Conservation (phyloP, 306 rosid species). For the Cicer bijugum region DNA sequence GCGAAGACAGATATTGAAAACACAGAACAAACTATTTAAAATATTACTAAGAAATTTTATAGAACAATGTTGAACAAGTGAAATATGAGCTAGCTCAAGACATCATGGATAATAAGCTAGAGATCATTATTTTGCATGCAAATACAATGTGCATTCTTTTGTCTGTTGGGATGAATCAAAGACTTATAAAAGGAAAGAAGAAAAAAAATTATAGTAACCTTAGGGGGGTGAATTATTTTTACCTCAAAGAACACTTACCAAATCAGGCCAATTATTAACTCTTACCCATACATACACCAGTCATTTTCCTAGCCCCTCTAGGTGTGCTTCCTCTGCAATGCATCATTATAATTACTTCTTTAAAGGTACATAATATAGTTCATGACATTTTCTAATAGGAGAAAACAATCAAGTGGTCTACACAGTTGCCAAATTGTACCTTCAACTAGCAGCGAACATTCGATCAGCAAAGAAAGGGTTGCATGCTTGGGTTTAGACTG, state of each 20-base stretch:
- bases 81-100: not conserved
- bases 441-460: slow-evolving; percentile 27
- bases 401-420: slow-evolving; percentile 38
- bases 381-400: slow-evolving; percentile 35
- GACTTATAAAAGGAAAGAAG: not conserved
- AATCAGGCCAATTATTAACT: slow-evolving; percentile 21
- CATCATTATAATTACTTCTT: slow-evolving; percentile 14
- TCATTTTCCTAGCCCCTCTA: slow-evolving; percentile 32
- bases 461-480: slow-evolving; percentile 35
- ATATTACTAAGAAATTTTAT: not conserved
- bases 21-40: slow-evolving; percentile 13
- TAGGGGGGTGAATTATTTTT: slow-evolving; percentile 36
- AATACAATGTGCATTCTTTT: slow-evolving; percentile 26
- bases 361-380: slow-evolving; percentile 21
- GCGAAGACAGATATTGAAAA: not conserved
- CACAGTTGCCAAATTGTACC: slow-evolving; percentile 42
- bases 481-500: slow-evolving; percentile 40
- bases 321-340: slow-evolving; percentile 23
- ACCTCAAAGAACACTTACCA: slow-evolving; percentile 38
- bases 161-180: slow-evolving; percentile 37
- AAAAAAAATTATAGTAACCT: slow-evolving; percentile 19
- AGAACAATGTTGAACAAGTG: not conserved
- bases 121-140: slow-evolving; percentile 32
- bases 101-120: not conserved
- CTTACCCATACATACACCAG: slow-evolving; percentile 2